Evolutionary conservation across 2,329 filamentous ascomycete genomes (phyloP).

Genomic region (Calonectria pteridis): DNA sequence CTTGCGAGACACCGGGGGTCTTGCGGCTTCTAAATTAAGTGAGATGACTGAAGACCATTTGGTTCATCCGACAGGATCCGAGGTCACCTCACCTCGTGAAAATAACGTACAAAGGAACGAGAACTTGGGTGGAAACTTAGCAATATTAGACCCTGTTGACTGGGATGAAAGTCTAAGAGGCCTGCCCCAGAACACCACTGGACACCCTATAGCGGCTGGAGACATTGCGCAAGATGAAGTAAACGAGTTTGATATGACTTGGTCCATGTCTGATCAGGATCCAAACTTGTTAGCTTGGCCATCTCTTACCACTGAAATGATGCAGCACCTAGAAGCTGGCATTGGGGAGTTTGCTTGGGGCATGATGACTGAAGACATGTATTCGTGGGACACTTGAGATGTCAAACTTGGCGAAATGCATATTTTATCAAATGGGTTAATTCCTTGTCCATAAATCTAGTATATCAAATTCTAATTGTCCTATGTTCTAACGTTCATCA

Average conservation of each 20-base stretch:
- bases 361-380: slow-evolving; percentile 1
- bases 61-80: neutral
- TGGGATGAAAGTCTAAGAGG: neutral
- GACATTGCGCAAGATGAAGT: neutral
- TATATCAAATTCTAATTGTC: neutral
- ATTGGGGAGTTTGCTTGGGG: slow-evolving; percentile 10
- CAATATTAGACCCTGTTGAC: neutral
- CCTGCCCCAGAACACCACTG: neutral
- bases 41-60: neutral
- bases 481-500: neutral
- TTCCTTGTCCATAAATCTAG: neutral
- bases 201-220: neutral
- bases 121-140: neutral
- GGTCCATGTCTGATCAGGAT: neutral
- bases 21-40: neutral
- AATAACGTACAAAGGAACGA: neutral
- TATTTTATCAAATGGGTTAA: neutral
- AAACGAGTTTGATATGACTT: neutral
- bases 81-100: neutral
- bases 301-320: slow-evolving; percentile 16
- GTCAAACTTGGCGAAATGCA: neutral
- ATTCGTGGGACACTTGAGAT: slow-evolving; percentile 8
- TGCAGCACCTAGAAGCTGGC: slow-evolving; percentile 19
- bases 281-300: neutral
- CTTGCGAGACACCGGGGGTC: neutral